Conservation (phyloP, 2,329 filamentous ascomycete species). For the Penicillium thymicola region DNA sequence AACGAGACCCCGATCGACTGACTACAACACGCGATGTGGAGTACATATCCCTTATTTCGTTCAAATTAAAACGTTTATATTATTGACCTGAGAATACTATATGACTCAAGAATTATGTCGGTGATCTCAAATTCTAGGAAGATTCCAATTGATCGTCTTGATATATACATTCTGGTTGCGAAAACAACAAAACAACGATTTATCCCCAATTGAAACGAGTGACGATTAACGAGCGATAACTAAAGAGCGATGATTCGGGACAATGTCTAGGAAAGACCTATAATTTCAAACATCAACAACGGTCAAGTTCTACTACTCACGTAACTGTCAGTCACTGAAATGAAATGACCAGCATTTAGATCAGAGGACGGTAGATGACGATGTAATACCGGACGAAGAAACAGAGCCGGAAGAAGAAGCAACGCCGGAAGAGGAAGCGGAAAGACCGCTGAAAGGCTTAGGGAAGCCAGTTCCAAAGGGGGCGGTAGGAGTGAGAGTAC, state of each 20-base stretch:
- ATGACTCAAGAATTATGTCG: too few relatives aligned
- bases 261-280: too few relatives aligned
- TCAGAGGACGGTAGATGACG: neutral
- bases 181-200: too few relatives aligned
- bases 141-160: neutral
- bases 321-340: neutral
- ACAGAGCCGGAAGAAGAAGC: neutral
- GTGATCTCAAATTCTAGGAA: neutral
- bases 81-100: neutral
- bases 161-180: neutral
- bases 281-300: neutral
- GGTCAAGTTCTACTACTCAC: neutral
- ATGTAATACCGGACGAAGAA: neutral
- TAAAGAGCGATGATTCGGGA: neutral
- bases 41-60: neutral
- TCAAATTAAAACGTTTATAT: too few relatives aligned
- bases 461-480: slow-evolving; percentile 4
- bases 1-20: neutral
- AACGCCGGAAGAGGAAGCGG: neutral
- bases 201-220: neutral
- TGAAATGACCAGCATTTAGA: neutral
- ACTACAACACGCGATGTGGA: neutral
- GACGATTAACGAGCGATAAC: neutral
- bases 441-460: neutral
- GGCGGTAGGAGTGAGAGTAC: slow-evolving; percentile 3